Base-by-base conservation (phyloP, 2,329 filamentous ascomycete species). In the Nothophaeocryptopus gaeumannii region DNA sequence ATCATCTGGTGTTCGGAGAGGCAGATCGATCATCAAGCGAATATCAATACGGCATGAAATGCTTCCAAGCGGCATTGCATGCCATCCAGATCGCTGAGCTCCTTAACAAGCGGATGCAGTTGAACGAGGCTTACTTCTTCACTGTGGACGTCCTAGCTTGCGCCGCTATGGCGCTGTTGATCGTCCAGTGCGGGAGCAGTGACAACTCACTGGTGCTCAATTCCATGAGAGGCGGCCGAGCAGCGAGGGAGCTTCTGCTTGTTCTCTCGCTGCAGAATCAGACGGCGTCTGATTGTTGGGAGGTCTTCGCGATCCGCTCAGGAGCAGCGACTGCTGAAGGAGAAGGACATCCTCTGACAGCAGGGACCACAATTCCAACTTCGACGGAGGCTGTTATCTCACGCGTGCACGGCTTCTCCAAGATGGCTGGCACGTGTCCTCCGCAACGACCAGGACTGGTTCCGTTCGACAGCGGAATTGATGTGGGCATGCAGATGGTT, bases 111-210 rank as follows among this genome's bases (percentile, higher is more conserved):
- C 45, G 52, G n/a, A 26, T 49, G 10, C 51, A 47, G n/a, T 39
- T 55, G 13, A 45, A 55, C 39, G 50, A 55, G 43, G 54, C 52
- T 13, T 53, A 57, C 29, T 54, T 55, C 38, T 14, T 45, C 14
- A 52, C 50, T 5, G 16, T 58, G 13, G 52, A 55, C 16, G 48
- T 54, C 2, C 50, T 59, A 8, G 55, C 51, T 4, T 51, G 47
- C 47, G 55, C 57, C 14, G 45, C 48, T 11, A 48, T 53, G 38
- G 37, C 47, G 9, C 51, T 58, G 1, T 44, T 56, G 10, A 33
- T 54, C 10, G 53, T 53, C 13, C 50, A 59, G 33, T 37, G 39
- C 9, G 45, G 48, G 8, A 50, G 51, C 44, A 36, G 44, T 3
- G 51, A 54, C 10, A 34, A 15, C 5, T 10, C 36, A 7, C 20